phyloP scores from a whole-genome alignment of 1,284 basidiomycete genomes.

The Boletellus deceptivus region DNA sequence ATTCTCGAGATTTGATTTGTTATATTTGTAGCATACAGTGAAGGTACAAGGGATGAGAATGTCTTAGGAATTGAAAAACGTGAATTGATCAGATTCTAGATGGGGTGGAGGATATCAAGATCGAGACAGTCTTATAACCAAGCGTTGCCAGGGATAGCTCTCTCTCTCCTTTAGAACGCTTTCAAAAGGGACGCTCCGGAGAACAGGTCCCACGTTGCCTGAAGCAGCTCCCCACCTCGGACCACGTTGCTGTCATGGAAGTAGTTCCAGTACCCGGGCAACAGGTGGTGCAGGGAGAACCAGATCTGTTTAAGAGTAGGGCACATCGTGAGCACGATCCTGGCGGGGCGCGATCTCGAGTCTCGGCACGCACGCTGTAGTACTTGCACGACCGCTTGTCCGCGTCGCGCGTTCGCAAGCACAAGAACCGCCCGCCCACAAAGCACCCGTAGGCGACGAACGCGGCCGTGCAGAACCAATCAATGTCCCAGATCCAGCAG shows the following conservation, averaged over 20 bases:
- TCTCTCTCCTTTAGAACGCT: slow-evolving; percentile 7
- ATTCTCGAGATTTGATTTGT: background rate
- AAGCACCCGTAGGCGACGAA: slow-evolving; percentile 30
- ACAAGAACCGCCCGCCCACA: slow-evolving; percentile 30
- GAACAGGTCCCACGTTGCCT: slow-evolving; percentile 23
- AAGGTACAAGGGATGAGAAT: no score
- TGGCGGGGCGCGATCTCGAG: background rate
- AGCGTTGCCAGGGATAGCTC: no score
- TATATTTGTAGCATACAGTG: slow-evolving; percentile 15
- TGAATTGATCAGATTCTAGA: no score
- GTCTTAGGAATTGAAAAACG: no score
- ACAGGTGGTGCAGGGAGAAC: slow-evolving; percentile 33
- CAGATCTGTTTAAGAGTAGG: slow-evolving; percentile 21
- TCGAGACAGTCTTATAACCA: background rate
- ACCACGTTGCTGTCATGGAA: slow-evolving; percentile 20
- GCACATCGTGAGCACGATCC: no score
- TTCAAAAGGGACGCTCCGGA: slow-evolving; percentile 13
- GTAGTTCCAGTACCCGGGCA: slow-evolving; percentile 36
- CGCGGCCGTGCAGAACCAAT: slow-evolving; percentile 19
- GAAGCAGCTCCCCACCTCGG: slow-evolving; percentile 21
- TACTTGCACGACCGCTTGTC: slow-evolving; percentile 34
- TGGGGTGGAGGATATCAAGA: background rate
- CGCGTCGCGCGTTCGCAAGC: slow-evolving; percentile 19
- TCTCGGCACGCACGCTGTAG: slow-evolving; percentile 31
- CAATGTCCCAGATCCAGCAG: slow-evolving; percentile 28